Conservation (phyloP, 1,284 basidiomycete species). For the Trametes pubescens region DNA sequence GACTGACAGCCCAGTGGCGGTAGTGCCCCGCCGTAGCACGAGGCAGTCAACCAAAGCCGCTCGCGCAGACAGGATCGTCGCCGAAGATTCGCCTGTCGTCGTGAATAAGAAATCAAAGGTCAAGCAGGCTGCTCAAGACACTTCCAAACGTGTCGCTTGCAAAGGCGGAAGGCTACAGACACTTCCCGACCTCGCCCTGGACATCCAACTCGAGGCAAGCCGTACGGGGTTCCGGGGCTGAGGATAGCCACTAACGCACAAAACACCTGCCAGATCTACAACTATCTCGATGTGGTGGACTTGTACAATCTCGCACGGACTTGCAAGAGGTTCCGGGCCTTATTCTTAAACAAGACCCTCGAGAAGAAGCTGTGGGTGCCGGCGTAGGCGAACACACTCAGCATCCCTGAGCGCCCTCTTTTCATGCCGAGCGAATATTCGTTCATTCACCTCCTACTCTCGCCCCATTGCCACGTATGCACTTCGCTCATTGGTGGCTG, state of each 20-base stretch:
- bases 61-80: no score
- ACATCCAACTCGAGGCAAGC: slow-evolving; percentile 8
- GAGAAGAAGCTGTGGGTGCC: slow-evolving; percentile 17
- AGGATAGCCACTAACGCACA: no score
- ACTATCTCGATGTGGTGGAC: slow-evolving; percentile 53
- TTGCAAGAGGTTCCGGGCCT: slow-evolving; percentile 20
- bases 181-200: slow-evolving; percentile 7
- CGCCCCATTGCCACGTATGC: slow-evolving; percentile 13
- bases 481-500: neutral
- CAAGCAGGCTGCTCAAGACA: neutral
- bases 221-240: no score
- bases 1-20: neutral
- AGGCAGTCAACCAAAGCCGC: no score
- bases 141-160: neutral
- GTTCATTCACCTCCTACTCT: slow-evolving; percentile 18
- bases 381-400: neutral
- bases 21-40: neutral
- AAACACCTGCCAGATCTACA: slow-evolving; percentile 48
- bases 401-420: slow-evolving; percentile 17
- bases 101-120: no score
- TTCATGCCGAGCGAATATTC: slow-evolving; percentile 13
- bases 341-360: slow-evolving; percentile 8
- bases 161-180: slow-evolving; percentile 3
- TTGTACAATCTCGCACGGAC: slow-evolving; percentile 17
- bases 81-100: neutral